A percentile compares a stretch with the other conserved stretches of the same genome.
These are phyloP conservation scores for Phialophora chinensis DNA, from an alignment of 2,329 filamentous ascomycete genomes.

Conservation along the genomic window DNA sequence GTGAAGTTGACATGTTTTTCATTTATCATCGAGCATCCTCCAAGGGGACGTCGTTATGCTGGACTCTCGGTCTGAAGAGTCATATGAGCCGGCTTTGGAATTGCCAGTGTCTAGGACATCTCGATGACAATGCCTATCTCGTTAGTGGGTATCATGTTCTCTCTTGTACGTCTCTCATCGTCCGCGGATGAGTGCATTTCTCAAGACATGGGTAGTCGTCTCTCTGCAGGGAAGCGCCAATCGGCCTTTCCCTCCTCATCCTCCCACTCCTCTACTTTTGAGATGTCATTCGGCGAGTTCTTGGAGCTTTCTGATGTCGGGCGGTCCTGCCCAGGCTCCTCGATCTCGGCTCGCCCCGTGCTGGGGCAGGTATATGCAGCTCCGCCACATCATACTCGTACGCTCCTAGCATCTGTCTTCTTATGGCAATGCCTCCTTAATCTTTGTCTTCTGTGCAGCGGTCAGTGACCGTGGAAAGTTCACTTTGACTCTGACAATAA, in stretches of 20 bases:
- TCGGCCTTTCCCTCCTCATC: not conserved
- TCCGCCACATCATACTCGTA: not conserved
- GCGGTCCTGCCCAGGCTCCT: not conserved
- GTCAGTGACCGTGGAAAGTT: constrained; percentile 85
- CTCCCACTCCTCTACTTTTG: not conserved
- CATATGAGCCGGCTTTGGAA: not conserved
- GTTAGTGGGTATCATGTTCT: not conserved
- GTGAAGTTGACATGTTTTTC: not conserved
- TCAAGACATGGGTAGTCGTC: not conserved
- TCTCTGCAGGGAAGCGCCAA: not conserved
- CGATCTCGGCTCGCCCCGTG: not conserved
- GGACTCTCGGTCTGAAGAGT: not conserved
- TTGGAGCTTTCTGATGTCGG: not conserved
- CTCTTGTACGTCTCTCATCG: not conserved
- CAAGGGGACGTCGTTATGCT: not conserved
- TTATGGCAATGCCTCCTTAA: constrained; percentile 73
- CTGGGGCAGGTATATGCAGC: not conserved
- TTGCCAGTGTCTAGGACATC: not conserved
- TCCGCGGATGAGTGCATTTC: not conserved
- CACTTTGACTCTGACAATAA: constrained; percentile 88
- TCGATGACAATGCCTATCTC: not conserved
- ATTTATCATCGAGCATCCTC: not conserved
- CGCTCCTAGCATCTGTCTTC: not conserved
- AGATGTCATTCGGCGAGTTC: not conserved
- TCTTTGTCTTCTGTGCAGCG: constrained; percentile 74